Evolutionary conservation across 345 rosid species (phyloP), one percentile per base, ranked within the genome.

Genomic region (Dipteronia dyeriana): DNA sequence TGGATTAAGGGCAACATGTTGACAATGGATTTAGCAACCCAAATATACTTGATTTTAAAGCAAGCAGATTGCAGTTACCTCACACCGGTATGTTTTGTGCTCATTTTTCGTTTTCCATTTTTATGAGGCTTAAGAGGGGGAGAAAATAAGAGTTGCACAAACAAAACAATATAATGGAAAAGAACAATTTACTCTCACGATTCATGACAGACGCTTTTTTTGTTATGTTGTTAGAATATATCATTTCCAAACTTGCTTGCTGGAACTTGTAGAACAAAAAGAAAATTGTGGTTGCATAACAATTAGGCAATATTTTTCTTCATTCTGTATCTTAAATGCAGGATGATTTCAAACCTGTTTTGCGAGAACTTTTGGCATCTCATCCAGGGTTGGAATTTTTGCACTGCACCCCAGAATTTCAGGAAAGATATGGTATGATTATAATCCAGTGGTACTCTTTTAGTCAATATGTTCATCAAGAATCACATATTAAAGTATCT

Each of bases 351-450:
- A 96, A 94, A 84, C 90, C 91, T 75, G 86, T 96, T 65, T 96
- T 96, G 49, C 87, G 82, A 70, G 99, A 96, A 86, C 84, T 96
- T 38, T 84, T 96, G 87, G 90, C 95, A 59, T 88, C 98, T 81
- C 99, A 96, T 86, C 95, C 98, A 8, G 99, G 99, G 76, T 86
- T 96, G 82, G 99, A 94, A 75, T 96, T 96, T 84, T 84, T 96
- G 76, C 98, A 92, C 76, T 89, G 93, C 79, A 96, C 98, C n/a
- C 99, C 99, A 70, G 98, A 96, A 82, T 96, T 96, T 87, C 99
- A 96, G 82, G 98, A 94, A 77, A 88, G 98, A 96, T 94, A 96
- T 85, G 98, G 99, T 94, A 80, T 38, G 95, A 86, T 71, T 75
- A 75, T 4, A 73, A 66, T 14, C 16, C 53, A 56, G 68, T 75